Evolutionary conservation across 352 stramenopile species (phyloP).

Genomic region (Phytophthora idaei): DNA sequence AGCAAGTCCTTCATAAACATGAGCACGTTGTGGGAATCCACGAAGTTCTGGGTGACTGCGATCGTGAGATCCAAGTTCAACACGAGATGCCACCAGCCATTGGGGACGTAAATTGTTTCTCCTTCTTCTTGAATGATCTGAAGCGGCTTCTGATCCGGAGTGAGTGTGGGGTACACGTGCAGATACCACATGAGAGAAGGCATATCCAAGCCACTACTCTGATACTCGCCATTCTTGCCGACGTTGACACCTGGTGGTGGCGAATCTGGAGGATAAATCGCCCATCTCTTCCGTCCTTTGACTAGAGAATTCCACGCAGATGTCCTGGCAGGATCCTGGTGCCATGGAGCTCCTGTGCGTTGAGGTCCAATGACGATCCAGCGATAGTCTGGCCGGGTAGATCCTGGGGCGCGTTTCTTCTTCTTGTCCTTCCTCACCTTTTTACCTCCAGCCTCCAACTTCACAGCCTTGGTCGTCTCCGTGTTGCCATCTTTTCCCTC

Average conservation of each 20-base stretch:
- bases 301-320: conserved; percentile 97
- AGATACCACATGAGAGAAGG: conserved; percentile 87
- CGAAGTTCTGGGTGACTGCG: conserved; percentile 97
- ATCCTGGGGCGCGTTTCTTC: conserved; percentile 34
- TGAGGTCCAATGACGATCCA: conserved; percentile 87
- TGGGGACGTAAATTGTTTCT: conserved; percentile 97
- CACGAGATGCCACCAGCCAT: conserved; percentile 98
- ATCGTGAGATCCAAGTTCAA: conserved; percentile 96
- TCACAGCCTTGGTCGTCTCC: conserved; percentile 26
- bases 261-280: conserved; percentile 93
- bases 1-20: conserved; percentile 79
- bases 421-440: conserved; percentile 49
- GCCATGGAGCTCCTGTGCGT: conserved; percentile 92
- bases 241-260: conserved; percentile 71
- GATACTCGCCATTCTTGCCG: conserved; percentile 54
- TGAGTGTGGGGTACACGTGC: conserved; percentile 83
- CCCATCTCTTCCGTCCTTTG: conserved; percentile 95
- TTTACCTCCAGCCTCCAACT: conserved; percentile 41
- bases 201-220: conserved; percentile 74
- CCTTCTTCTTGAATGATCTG: conserved; percentile 92
- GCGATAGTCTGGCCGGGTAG: conserved; percentile 69
- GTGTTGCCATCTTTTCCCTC: conserved; percentile 18
- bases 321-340: conserved; percentile 95
- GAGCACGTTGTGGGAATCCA: conserved; percentile 83
- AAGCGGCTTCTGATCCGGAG: conserved; percentile 70